phyloP scores from a whole-genome alignment of 768 basidiomycete genomes.

The Tephrocybe sp. region DNA sequence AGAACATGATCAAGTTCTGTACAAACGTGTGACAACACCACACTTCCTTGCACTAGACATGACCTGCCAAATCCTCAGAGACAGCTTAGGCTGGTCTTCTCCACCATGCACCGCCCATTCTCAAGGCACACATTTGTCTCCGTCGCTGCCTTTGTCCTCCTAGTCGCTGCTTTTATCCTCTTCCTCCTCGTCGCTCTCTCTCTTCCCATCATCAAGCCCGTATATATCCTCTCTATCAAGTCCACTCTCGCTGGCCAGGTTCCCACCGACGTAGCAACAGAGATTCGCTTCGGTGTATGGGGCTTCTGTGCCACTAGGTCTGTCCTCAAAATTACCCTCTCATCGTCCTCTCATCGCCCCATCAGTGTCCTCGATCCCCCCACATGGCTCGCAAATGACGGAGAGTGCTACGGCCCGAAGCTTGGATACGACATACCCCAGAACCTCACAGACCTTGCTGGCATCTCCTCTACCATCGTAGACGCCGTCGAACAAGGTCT shows the following conservation, averaged over 20 bases:
- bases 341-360: conserved; percentile 5
- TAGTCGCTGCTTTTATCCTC: conserved; percentile 66
- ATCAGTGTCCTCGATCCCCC: conserved; percentile 33
- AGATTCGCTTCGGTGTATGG: conserved; percentile 79
- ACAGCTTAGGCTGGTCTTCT: not conserved
- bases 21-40: conserved; percentile 12
- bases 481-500: conserved; percentile 49
- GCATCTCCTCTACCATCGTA: conserved; percentile 44
- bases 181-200: conserved; percentile 77
- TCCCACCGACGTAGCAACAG: conserved; percentile 53
- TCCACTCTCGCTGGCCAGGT: conserved; percentile 32
- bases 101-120: conserved; percentile 37
- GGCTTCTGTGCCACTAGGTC: conserved; percentile 64
- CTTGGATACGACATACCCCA: conserved; percentile 71
- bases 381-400: conserved; percentile 36
- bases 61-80: too few species aligned
- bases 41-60: too few species aligned
- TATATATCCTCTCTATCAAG: conserved; percentile 58
- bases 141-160: conserved; percentile 44
- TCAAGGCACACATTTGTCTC: conserved; percentile 48
- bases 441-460: conserved; percentile 38
- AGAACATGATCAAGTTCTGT: not conserved
- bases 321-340: conserved; percentile 15
- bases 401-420: conserved; percentile 58
- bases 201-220: conserved; percentile 68